These are phyloP conservation scores for Avena eriantha DNA, from an alignment of 176 grass and related monocot genomes.

Conservation along the genomic window DNA sequence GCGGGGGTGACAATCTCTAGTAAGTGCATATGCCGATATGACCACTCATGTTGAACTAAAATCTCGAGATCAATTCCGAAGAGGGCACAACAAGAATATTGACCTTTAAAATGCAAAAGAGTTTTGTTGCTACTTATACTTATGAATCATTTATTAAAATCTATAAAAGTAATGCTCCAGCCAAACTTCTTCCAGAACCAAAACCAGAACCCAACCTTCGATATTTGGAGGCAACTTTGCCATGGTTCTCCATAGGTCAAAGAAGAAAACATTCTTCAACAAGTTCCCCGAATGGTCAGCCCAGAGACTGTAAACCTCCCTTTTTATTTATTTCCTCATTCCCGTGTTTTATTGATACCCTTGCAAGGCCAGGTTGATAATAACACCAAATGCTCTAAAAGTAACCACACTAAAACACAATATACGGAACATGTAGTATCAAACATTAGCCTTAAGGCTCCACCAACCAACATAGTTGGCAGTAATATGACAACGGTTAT, in stretches of 20 bases:
- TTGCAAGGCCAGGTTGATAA: background rate
- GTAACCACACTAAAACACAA: background rate
- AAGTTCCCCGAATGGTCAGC: background rate
- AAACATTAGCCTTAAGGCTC: background rate
- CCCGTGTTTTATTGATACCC: slow-evolving; percentile 1
- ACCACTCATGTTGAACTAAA: too few relatives aligned
- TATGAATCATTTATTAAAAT: too few relatives aligned
- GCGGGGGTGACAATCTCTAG: too few relatives aligned
- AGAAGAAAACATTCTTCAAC: background rate
- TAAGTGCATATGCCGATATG: too few relatives aligned
- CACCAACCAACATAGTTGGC: background rate
- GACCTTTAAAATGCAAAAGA: background rate
- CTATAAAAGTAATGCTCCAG: background rate
- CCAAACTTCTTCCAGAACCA: too few relatives aligned
- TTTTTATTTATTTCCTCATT: background rate
- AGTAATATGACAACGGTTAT: background rate
- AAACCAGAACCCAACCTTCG: too few relatives aligned
- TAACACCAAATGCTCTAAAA: background rate
- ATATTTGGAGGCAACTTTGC: background rate
- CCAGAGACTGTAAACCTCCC: background rate
- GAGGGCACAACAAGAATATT: background rate
- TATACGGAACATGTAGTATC: background rate
- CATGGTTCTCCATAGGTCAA: background rate
- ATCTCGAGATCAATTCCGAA: background rate
- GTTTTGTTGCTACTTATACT: background rate